A percentile compares a stretch with the other conserved stretches of the same genome.
These are phyloP conservation scores for Penicillium freii DNA, from an alignment of 2,329 filamentous ascomycete species.

Conservation along the genomic window DNA sequence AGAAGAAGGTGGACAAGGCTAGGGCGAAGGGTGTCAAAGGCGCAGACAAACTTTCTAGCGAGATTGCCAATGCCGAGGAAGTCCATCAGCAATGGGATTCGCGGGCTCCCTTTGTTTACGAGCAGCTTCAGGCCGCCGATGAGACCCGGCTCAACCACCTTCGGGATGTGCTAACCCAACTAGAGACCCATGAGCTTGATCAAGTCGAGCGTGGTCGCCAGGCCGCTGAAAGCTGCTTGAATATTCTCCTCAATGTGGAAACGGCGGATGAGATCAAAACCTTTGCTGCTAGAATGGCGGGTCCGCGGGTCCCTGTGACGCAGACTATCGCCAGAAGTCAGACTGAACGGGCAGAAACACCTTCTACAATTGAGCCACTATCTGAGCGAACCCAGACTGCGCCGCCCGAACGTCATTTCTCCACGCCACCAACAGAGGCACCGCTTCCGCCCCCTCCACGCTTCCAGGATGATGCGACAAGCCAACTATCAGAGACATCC, in stretches of 20 bases:
- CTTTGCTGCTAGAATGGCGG: conserved; percentile 37
- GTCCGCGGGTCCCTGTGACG: conserved; percentile 12
- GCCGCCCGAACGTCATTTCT: conserved; percentile 13
- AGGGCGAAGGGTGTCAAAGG: conserved; percentile 71
- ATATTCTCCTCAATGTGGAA: conserved; percentile 78
- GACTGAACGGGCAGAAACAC: conserved; percentile 16
- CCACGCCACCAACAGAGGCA: conserved; percentile 12
- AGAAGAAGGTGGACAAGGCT: conserved; percentile 82
- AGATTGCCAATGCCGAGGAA: conserved; percentile 69
- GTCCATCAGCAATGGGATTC: conserved; percentile 88
- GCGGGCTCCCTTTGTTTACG: conserved; percentile 91
- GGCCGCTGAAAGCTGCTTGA: conserved; percentile 75
- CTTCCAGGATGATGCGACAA: conserved; percentile 53
- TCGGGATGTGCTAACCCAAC: conserved; percentile 85
- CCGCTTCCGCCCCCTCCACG: conserved; percentile 42
- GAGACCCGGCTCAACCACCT: conserved; percentile 86
- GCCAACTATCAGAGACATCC: conserved; percentile 54
- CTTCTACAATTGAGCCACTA: conserved; percentile 9
- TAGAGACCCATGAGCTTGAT: conserved; percentile 89
- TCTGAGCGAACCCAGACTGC: conserved; percentile 22
- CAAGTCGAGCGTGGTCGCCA: conserved; percentile 73
- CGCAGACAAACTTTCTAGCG: conserved; percentile 72
- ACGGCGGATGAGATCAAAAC: conserved; percentile 77
- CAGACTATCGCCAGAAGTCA: conserved; percentile 18
- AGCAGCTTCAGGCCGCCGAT: conserved; percentile 85